Base-by-base conservation (phyloP, 768 basidiomycete genomes). In the Epithele typhae region DNA sequence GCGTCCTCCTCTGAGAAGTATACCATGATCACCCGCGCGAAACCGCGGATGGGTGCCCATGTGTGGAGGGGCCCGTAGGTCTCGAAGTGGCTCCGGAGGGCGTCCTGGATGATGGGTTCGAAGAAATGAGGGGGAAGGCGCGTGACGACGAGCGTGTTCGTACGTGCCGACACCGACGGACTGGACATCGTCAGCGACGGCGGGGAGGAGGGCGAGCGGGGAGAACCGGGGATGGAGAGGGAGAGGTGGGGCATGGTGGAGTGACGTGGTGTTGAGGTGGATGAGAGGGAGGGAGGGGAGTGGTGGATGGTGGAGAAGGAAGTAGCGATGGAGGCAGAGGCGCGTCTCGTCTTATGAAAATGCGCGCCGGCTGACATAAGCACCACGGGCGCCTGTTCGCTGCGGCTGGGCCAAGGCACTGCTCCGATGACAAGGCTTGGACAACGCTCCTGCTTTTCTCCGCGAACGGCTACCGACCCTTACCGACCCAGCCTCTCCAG, bases 131-230 rank as follows among this genome's bases (percentile, higher is more conserved):
- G 76, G 3, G 92, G 90, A 0, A 98, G 67, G 2, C 79, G 74
- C 1, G 93, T 82, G 40, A 98, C 76, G 33, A 92, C 76, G 24
- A 97, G 72, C 0, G 93, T 88, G 66, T 98, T 98, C 25, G 93
- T 95, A 39, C 57, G 60, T 40, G 53, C 52, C n/a, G 58, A 47
- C 22, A 58, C 49, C 11, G 48, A 15, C 17, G 57, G 43, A 15
- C 48, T 51, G 18, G 56, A 57, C 38, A 43, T 49, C 27, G 52
- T 53, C 33, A 53, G 33, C 39, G 52, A 51, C 15, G 55, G 51
- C 4, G 55, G 46, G 11, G 52, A 40, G 14, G 52, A 39, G 1
- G 50, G 47, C 33, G 55, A 48, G 8, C 45, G 39, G 5, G 49
- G 51, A 5, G 49, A 52, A 5, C 45, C 46, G 8, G 51, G 43